phyloP scores from a whole-genome alignment of 805 yeast species.

The Wickerhamiella vanderwaltii region DNA sequence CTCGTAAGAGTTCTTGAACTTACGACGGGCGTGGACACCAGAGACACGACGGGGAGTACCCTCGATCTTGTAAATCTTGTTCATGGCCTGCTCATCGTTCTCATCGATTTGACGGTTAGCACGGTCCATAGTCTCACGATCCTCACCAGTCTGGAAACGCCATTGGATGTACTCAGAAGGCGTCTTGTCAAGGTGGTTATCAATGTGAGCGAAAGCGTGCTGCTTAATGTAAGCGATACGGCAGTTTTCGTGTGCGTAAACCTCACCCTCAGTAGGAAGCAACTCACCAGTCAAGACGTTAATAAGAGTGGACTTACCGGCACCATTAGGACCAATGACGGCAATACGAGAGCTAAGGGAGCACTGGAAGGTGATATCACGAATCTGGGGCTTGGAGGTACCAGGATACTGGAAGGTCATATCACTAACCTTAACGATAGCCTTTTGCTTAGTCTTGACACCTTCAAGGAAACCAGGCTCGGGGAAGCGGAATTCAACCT shows the following conservation, averaged over 20 bases:
- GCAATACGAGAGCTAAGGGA: slow-evolving; percentile 99
- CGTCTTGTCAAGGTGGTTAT: slow-evolving; percentile 96
- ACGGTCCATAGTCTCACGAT: slow-evolving; percentile 99
- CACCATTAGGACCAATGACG: slow-evolving; percentile 99
- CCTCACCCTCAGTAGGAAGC: slow-evolving; percentile 96
- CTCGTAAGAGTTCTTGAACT: slow-evolving; percentile 99
- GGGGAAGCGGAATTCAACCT: slow-evolving; percentile 93
- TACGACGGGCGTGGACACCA: slow-evolving; percentile 92
- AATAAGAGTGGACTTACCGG: slow-evolving; percentile 98
- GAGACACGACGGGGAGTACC: slow-evolving; percentile 96
- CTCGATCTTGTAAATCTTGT: slow-evolving; percentile 98
- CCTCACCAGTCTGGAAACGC: slow-evolving; percentile 99
- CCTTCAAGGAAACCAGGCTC: slow-evolving; percentile 99
- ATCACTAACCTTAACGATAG: slow-evolving; percentile 94
- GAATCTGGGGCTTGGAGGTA: slow-evolving; percentile 89
- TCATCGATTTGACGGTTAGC: slow-evolving; percentile 98
- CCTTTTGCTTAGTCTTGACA: slow-evolving; percentile 99
- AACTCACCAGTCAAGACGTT: slow-evolving; percentile 99
- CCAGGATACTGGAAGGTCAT: slow-evolving; percentile 99
- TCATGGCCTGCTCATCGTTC: slow-evolving; percentile 95
- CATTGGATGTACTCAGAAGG: slow-evolving; percentile 99
- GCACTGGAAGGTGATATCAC: slow-evolving; percentile 93
- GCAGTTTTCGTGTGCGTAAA: slow-evolving; percentile 98
- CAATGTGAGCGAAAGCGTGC: slow-evolving; percentile 99
- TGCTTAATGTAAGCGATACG: slow-evolving; percentile 99